Percentiles rank a stretch among this genome's conserved stretches.
Evolutionary conservation across 148 eudicot genomes (phyloP).

Genomic region (Silene latifolia): DNA sequence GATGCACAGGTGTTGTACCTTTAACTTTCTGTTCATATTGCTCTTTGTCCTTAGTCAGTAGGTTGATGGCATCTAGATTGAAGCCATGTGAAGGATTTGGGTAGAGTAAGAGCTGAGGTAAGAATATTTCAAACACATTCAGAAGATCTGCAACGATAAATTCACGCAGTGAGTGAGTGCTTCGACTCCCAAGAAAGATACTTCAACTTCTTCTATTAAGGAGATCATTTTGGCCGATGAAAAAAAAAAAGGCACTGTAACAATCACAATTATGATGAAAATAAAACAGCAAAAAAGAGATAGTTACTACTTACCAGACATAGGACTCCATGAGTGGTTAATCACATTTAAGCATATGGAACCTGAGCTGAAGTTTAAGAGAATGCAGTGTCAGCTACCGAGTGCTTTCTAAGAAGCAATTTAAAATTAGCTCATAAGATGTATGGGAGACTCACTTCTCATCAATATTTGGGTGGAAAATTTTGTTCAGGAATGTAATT

Average conservation of each 20-base stretch:
- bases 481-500: conserved; percentile 65
- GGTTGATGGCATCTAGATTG: conserved; percentile 55
- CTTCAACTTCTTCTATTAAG: background rate
- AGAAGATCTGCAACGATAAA: conserved; percentile 44
- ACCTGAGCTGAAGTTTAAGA: conserved; percentile 52
- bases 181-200: background rate
- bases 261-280: background rate
- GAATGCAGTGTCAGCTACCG: background rate
- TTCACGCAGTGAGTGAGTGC: background rate
- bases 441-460: conserved; percentile 48
- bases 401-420: background rate
- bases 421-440: background rate
- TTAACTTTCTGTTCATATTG: conserved; percentile 67
- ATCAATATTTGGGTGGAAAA: conserved; percentile 78
- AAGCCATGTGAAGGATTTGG: conserved; percentile 73
- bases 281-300: background rate
- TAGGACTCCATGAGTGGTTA: conserved; percentile 87
- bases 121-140: conserved; percentile 71
- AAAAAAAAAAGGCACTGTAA: background rate
- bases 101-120: conserved; percentile 74
- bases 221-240: background rate
- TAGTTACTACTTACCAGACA: conserved; percentile 54
- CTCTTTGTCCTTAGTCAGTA: conserved; percentile 53
- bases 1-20: conserved; percentile 33
- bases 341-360: conserved; percentile 83